phyloP scores from a whole-genome alignment of 176 grass and related monocot genomes.

The Rhynchospora tenuis region DNA sequence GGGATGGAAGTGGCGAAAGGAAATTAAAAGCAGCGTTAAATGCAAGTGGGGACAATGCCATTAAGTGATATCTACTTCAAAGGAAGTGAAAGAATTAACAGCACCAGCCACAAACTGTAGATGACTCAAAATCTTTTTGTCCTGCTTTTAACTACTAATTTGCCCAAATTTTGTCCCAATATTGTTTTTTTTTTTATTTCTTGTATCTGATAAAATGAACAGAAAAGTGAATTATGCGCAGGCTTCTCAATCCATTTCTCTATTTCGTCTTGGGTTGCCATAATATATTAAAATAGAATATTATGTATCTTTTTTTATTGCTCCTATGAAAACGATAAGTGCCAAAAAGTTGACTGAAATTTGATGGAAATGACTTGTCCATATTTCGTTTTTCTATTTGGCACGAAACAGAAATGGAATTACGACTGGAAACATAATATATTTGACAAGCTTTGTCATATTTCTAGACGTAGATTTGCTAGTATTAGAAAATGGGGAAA shows the following conservation, averaged over 20 bases:
- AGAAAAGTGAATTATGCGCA: not conserved
- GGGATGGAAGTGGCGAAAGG: not conserved
- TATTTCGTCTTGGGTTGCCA: not conserved
- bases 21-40: constrained; percentile 12
- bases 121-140: not conserved
- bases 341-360: not conserved
- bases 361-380: not conserved
- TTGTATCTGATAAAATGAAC: not conserved
- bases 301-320: not conserved
- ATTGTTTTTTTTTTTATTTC: not conserved
- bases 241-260: not conserved
- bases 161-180: not conserved
- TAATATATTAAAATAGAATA: not conserved
- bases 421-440: not conserved
- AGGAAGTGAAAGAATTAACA: constrained; percentile 9
- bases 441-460: not conserved
- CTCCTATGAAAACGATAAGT: not conserved
- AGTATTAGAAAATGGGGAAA: not conserved
- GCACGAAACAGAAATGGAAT: not conserved
- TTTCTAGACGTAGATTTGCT: not conserved
- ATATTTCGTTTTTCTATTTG: not conserved
- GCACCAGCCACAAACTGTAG: not conserved
- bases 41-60: constrained; percentile 9
- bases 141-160: not conserved
- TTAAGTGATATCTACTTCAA: constrained; percentile 20